These are phyloP conservation scores for Annona cherimola DNA, from an alignment of 164 flowering plant species.

Conservation along the genomic window DNA sequence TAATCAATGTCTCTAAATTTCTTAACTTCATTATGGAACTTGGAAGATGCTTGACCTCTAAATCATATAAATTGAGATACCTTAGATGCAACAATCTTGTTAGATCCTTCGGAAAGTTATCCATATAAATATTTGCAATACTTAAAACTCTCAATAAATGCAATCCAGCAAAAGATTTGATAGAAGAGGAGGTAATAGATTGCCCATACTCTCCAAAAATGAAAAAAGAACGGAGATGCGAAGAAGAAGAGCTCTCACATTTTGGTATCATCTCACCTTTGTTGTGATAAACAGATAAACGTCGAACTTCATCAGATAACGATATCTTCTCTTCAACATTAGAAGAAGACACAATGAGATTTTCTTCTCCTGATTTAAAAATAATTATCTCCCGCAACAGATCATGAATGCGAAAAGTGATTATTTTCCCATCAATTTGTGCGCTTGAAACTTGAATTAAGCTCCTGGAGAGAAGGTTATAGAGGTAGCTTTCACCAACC, in stretches of 20 bases:
- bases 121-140: neutral
- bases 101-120: neutral
- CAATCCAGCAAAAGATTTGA: neutral
- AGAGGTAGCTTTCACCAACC: conserved; percentile 39
- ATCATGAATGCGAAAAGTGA: neutral
- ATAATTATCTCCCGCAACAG: neutral
- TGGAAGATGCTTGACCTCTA: neutral
- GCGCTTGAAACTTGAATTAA: conserved; percentile 30
- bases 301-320: neutral
- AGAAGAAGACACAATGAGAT: neutral
- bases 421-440: neutral
- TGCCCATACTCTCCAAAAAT: neutral
- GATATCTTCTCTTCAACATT: neutral
- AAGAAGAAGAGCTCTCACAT: neutral
- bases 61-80: neutral
- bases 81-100: neutral
- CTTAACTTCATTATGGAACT: neutral
- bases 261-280: neutral
- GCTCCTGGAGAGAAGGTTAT: conserved; percentile 36
- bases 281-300: neutral
- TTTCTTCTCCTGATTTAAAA: neutral
- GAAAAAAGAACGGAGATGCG: neutral
- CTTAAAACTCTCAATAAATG: neutral
- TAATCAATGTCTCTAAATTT: neutral
- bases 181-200: neutral